phyloP scores from a whole-genome alignment of 148 eudicot genomes.

The Fagopyrum homotropicum region DNA sequence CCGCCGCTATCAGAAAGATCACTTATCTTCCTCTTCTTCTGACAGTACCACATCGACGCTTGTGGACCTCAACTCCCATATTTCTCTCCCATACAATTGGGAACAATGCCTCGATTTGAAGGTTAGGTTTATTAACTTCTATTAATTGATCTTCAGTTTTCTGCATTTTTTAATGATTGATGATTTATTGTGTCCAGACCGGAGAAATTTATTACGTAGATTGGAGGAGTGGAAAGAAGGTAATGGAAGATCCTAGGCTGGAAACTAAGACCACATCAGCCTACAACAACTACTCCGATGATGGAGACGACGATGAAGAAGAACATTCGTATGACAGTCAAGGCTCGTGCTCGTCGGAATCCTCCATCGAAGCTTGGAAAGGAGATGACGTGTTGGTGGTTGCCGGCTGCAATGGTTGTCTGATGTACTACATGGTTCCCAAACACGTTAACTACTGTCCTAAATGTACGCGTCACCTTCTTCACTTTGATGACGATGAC shows the following conservation, averaged over 20 bases:
- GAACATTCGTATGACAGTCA: conserved; percentile 24
- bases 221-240: conserved; percentile 74
- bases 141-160: not conserved
- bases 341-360: conserved; percentile 46
- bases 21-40: not conserved
- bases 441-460: conserved; percentile 64
- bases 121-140: conserved; percentile 23
- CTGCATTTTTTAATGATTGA: not conserved
- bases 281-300: conserved; percentile 17
- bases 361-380: not conserved
- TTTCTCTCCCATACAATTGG: conserved; percentile 75
- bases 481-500: conserved; percentile 42
- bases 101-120: conserved; percentile 93
- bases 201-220: conserved; percentile 85
- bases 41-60: conserved; percentile 21
- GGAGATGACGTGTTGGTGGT: conserved; percentile 45
- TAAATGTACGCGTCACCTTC: conserved; percentile 81
- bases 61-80: conserved; percentile 65
- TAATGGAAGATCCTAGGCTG: conserved; percentile 51
- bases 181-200: conserved; percentile 33
- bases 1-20: not conserved
- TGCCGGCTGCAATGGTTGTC: conserved; percentile 82
- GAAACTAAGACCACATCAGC: conserved; percentile 4
- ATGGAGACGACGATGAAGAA: conserved; percentile 24
- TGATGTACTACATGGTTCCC: conserved; percentile 93